Evolutionary conservation across 257 asterid species (phyloP), one percentile per base, ranked within the genome.

Genomic region (Solanum neorickii): DNA sequence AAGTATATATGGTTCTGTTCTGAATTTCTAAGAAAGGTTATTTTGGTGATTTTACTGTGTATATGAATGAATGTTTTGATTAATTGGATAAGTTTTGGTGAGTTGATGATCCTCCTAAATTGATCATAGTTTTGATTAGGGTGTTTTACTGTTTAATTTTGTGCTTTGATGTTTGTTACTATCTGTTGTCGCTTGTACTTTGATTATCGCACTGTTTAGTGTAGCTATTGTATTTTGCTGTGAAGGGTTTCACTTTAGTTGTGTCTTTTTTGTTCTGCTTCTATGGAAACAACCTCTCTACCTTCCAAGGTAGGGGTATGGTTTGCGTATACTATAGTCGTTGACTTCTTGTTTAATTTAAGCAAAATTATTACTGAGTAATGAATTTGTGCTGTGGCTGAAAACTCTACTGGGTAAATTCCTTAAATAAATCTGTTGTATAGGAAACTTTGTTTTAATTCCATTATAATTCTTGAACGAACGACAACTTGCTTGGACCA

Each of bases 1-100:
- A 91, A 92, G 96, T 92, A 16, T 73, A 74, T 86, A 66, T 29
- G 29, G 23, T n/a, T 21, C 23, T 37, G 69, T 29, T 49, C 3
- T 49, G 69, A 82, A 49, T 49, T 52, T 82, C 7, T 82, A 31
- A 4, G 46, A 11, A 80, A 46, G 66, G 66, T 16, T 80, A 47
- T 80, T 80, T 80, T 80, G 42, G 37, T 78, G 60, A 80, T 16
- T 46, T 80, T 9, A 47, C 25, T 80, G 35, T 46, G 52, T 47
- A 4, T 47, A 8, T 80, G 84, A 27, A 80, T 78, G 27, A 16
- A 1, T 46, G 42, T 80, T 80, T 80, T 46, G 84, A 27, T 5
- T 78, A 27, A 78, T 18, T 78, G 66, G 42, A 46, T 3, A 10
- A 9, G 27, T 78, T 78, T 46, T 46, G 46, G 29, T 82, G 85